Percentiles rank a stretch among this genome's conserved stretches.
phyloP scores from a whole-genome alignment of 2,329 filamentous ascomycete genomes.

The Magnaporthales sp. region DNA sequence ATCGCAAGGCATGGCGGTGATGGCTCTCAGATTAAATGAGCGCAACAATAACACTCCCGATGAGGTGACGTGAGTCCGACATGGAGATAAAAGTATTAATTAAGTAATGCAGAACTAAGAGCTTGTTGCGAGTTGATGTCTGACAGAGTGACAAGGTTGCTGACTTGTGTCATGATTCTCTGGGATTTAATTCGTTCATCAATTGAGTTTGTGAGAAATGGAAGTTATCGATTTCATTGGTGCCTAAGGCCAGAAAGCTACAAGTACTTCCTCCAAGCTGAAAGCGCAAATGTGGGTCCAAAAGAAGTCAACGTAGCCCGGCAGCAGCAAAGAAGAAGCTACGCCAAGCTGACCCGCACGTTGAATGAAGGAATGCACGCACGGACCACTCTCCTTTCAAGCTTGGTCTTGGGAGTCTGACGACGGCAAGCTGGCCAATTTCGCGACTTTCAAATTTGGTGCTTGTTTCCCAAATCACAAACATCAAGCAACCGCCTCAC shows the following conservation, averaged over 20 bases:
- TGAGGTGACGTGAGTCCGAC: too few relatives aligned
- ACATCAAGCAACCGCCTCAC: neutral
- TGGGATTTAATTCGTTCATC: too few relatives aligned
- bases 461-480: neutral
- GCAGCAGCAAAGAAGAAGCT: neutral
- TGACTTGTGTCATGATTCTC: too few relatives aligned
- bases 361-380: neutral
- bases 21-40: too few relatives aligned
- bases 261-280: neutral
- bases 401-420: neutral
- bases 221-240: too few relatives aligned
- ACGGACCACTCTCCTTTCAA: neutral
- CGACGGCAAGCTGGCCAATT: slow-evolving; percentile 1
- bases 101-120: too few relatives aligned
- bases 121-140: too few relatives aligned
- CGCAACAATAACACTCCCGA: too few relatives aligned
- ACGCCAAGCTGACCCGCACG: neutral
- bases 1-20: too few relatives aligned
- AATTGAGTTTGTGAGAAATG: too few relatives aligned
- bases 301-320: neutral
- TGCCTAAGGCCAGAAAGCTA: neutral
- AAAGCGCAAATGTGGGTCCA: neutral
- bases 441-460: neutral
- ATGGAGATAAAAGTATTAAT: too few relatives aligned
- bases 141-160: too few relatives aligned